Evolutionary conservation across 306 rosid genomes (phyloP), one percentile per base, ranked within the genome.

Genomic region (Hippophae gyantsensis): DNA sequence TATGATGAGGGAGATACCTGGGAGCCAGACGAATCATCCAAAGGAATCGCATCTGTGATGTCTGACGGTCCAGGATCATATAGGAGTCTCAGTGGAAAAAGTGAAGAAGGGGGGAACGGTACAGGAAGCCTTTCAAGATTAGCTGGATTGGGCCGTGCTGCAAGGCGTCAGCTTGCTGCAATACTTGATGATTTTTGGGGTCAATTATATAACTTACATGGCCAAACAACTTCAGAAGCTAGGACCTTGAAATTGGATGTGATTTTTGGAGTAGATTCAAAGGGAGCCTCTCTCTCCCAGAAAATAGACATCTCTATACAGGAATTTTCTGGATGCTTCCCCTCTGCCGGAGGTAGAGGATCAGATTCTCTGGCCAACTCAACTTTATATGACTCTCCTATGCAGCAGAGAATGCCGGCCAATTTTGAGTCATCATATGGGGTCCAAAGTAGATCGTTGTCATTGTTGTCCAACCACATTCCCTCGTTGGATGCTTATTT

Each of bases 131-230:
- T 93, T 52, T 93, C 99, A 4, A 86, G 89, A 74, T 69, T 88
- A 69, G 94, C 84, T 52, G 99, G 99, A 71, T 79, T 89, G 72
- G 97, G 97, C 42, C 97, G 99, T 59, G 94, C 90, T 44, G 95
- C 90, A 73, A 86, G 99, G 74, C 94, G 90, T 45, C 89, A 93
- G 51, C 82, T 93, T 64, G 90, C 97, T 48, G 63, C 70, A 27
- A 67, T 67, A 74, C 99, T 93, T 52, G 83, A 84, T 42, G 97
- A 89, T 49, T 93, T 93, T 57, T 93, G 99, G 99, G 90, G 94
- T 52, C 88, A 86, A 52, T 79, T 93, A 25, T 93, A 75, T 79
- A 94, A 82, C 82, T 82, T 73, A 59, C 83, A 86, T 52, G 99
- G 99, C 32, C 79, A 69, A 65, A 58, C 72, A 57, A 84, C 83